phyloP scores from a whole-genome alignment of 306 rosid species.

The Malus fusca region DNA sequence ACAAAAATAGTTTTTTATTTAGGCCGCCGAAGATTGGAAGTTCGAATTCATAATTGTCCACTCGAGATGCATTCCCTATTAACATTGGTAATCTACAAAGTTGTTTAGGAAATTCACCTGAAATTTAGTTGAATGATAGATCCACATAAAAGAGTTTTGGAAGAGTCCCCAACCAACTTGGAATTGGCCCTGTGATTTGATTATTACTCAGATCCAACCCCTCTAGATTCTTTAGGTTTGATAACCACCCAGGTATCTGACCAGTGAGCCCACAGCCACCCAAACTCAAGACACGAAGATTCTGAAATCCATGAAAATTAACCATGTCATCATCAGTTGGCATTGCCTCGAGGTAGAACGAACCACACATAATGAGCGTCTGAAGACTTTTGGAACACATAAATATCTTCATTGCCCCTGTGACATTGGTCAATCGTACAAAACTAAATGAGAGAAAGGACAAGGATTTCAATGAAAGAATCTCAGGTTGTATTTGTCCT shows the following conservation, averaged over 20 bases:
- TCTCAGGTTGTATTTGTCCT: background rate
- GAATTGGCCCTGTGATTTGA: no score
- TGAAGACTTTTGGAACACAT: background rate
- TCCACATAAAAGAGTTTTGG: no score
- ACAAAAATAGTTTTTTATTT: rapidly evolving
- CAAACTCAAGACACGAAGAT: background rate
- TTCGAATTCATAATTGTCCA: no score
- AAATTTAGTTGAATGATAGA: no score
- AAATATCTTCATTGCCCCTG: background rate
- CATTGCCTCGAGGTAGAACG: background rate
- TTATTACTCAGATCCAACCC: rapidly evolving
- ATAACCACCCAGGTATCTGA: no score
- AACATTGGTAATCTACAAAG: no score
- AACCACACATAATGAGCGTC: background rate
- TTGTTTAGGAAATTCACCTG: no score
- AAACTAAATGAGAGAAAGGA: background rate
- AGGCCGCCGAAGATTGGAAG: no score
- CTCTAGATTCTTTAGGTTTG: no score
- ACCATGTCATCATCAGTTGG: background rate
- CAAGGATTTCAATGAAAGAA: background rate
- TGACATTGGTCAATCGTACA: background rate
- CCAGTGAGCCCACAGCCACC: no score
- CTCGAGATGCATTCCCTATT: no score
- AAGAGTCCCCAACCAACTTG: no score
- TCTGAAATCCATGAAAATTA: background rate